A percentile compares a stretch with the other conserved stretches of the same genome.
phyloP scores from a whole-genome alignment of 495 filamentous ascomycete species.

The Rostrohypoxylon terebratum region DNA sequence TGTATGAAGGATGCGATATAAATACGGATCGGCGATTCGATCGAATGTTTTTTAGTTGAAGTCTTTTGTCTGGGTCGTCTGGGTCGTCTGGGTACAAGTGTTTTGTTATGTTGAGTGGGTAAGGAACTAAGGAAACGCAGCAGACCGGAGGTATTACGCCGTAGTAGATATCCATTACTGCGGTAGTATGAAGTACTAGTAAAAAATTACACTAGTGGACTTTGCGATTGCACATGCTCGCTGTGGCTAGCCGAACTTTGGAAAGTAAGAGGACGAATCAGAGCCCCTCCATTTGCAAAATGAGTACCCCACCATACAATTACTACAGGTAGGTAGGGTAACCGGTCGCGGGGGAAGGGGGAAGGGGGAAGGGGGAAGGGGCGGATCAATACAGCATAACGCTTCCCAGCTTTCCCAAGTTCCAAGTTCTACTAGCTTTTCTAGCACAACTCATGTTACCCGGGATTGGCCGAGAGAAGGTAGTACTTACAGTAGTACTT shows the following conservation, averaged over 20 bases:
- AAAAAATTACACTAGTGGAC: not conserved
- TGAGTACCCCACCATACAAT: conserved; percentile 17
- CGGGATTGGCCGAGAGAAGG: conserved; percentile 50
- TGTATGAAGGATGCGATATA: conserved; percentile 4
- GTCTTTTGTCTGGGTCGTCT: not conserved
- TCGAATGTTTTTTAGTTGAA: conserved; percentile 24
- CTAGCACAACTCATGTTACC: conserved; percentile 40
- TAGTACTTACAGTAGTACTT: too few species aligned
- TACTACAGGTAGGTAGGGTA: not conserved
- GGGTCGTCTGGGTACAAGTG: not conserved
- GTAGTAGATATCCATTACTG: too few species aligned
- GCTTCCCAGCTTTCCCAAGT: too few species aligned
- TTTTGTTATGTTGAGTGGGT: conserved; percentile 3
- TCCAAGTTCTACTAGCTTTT: too few species aligned
- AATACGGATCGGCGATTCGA: conserved; percentile 32
- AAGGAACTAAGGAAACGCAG: not conserved
- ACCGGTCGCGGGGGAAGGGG: conserved; percentile 14
- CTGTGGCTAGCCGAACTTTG: conserved; percentile 26
- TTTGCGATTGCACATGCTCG: not conserved
- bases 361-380: conserved; percentile 1
- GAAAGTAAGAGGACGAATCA: conserved; percentile 30
- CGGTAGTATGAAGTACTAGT: too few species aligned
- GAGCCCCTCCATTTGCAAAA: conserved; percentile 42
- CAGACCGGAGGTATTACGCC: not conserved
- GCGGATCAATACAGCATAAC: conserved; percentile 5